Percentiles rank a stretch among this genome's conserved stretches.
Conservation (phyloP, 306 rosid species). For the cucumber (Cucumis sativus) region DNA sequence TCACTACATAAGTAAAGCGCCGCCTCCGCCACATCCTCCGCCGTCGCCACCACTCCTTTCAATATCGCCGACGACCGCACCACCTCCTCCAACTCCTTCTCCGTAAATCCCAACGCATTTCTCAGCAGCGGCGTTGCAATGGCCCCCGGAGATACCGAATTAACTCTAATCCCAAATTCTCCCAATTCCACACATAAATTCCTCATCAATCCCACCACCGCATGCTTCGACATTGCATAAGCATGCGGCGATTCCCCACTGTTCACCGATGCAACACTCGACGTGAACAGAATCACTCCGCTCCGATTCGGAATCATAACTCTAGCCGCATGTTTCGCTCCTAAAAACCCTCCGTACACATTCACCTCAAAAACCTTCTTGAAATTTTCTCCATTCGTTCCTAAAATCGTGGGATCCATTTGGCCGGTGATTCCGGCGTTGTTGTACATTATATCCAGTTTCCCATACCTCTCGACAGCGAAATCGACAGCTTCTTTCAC, state of each 20-base stretch:
- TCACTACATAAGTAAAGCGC: slow-evolving; percentile 28
- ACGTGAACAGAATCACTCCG: slow-evolving; percentile 46
- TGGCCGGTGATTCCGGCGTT: slow-evolving; percentile 47
- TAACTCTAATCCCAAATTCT: slow-evolving; percentile 49
- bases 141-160: slow-evolving; percentile 39
- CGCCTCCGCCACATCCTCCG: slow-evolving; percentile 28
- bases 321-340: slow-evolving; percentile 53
- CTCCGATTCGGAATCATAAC: slow-evolving; percentile 39
- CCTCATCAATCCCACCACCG: slow-evolving; percentile 52
- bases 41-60: slow-evolving; percentile 18
- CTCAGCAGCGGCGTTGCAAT: slow-evolving; percentile 38
- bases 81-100: slow-evolving; percentile 12
- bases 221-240: slow-evolving; percentile 51
- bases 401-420: background rate
- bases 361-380: slow-evolving; percentile 45
- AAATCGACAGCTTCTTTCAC: slow-evolving; percentile 30
- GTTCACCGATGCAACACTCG: slow-evolving; percentile 31
- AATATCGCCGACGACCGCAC: slow-evolving; percentile 14
- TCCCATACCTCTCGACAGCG: slow-evolving; percentile 35
- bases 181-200: slow-evolving; percentile 52
- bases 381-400: slow-evolving; percentile 18
- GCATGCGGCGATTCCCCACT: slow-evolving; percentile 35
- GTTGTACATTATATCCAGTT: slow-evolving; percentile 56
- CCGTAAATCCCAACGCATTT: slow-evolving; percentile 15
- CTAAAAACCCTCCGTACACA: slow-evolving; percentile 50